phyloP scores from a whole-genome alignment of 1,284 basidiomycete genomes.

The Hypsizygus ulmarius region DNA sequence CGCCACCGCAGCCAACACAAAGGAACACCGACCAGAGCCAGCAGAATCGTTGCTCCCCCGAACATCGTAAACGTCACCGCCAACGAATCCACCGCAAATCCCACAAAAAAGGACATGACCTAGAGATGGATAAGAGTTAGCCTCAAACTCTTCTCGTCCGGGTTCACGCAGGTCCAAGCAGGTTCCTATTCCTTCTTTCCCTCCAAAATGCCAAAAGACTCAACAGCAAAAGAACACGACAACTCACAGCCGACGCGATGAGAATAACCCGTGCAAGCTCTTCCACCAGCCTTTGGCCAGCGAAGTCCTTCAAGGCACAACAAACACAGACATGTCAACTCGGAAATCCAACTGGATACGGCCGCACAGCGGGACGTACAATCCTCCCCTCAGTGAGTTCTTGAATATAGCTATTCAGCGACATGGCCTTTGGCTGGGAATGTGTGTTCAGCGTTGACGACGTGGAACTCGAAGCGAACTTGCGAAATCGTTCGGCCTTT shows the following conservation, averaged over 20 bases:
- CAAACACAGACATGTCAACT: neutral
- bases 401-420: slow-evolving; percentile 4
- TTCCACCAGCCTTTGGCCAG: slow-evolving; percentile 65
- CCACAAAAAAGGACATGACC: slow-evolving; percentile 62
- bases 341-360: neutral
- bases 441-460: no score
- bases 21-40: slow-evolving; percentile 50
- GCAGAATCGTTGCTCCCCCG: slow-evolving; percentile 39
- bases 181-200: no score
- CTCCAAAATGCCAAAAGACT: neutral
- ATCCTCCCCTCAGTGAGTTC: slow-evolving; percentile 11
- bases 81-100: slow-evolving; percentile 60
- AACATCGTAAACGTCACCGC: slow-evolving; percentile 57
- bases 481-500: no score
- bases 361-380: slow-evolving; percentile 6
- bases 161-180: no score
- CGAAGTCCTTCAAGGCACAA: slow-evolving; percentile 66
- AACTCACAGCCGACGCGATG: slow-evolving; percentile 40
- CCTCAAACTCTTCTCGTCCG: no score
- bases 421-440: neutral
- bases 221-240: neutral
- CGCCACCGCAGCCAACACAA: neutral
- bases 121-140: slow-evolving; percentile 25
- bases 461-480: no score
- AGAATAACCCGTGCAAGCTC: slow-evolving; percentile 46